These are phyloP conservation scores for Patellaria atrata DNA, from an alignment of 495 filamentous ascomycete species.

Conservation along the genomic window DNA sequence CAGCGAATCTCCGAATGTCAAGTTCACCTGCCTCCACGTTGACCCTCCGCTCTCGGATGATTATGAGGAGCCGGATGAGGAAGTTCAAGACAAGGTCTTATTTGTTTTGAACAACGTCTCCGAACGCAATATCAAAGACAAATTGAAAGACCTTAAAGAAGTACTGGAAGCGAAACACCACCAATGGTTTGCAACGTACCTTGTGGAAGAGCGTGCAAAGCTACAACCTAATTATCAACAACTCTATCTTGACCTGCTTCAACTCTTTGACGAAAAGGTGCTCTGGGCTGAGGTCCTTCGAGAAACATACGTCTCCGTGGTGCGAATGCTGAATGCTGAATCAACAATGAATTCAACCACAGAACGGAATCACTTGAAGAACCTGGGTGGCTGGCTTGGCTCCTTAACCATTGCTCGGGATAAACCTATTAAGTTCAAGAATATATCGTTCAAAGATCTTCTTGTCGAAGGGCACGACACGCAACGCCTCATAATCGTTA, in stretches of 20 bases:
- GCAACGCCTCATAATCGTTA: constrained; percentile 74
- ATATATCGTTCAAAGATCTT: constrained; percentile 92
- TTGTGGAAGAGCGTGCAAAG: constrained; percentile 95
- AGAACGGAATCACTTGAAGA: constrained; percentile 80
- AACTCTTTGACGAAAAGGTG: constrained; percentile 59
- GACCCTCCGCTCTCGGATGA: constrained; percentile 46
- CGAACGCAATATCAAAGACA: constrained; percentile 66
- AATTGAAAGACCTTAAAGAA: constrained; percentile 64
- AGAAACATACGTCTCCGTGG: constrained; percentile 81
- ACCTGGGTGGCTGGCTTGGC: constrained; percentile 82
- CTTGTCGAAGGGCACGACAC: constrained; percentile 85
- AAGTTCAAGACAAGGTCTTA: constrained; percentile 80
- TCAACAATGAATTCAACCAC: constrained; percentile 59
- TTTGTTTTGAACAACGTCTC: constrained; percentile 97
- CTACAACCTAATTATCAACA: constrained; percentile 90
- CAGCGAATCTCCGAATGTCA: constrained; percentile 37
- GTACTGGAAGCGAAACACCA: constrained; percentile 65
- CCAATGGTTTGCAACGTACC: constrained; percentile 88
- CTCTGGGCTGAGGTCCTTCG: constrained; percentile 79
- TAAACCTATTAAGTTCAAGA: constrained; percentile 89
- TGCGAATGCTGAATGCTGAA: constrained; percentile 79
- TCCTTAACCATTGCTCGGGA: constrained; percentile 86
- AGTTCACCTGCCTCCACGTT: constrained; percentile 60
- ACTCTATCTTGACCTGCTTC: constrained; percentile 80
- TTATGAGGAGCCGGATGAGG: constrained; percentile 69